These are phyloP conservation scores for Termitomyces eurrhizus DNA, from an alignment of 768 basidiomycete genomes.

Conservation along the genomic window DNA sequence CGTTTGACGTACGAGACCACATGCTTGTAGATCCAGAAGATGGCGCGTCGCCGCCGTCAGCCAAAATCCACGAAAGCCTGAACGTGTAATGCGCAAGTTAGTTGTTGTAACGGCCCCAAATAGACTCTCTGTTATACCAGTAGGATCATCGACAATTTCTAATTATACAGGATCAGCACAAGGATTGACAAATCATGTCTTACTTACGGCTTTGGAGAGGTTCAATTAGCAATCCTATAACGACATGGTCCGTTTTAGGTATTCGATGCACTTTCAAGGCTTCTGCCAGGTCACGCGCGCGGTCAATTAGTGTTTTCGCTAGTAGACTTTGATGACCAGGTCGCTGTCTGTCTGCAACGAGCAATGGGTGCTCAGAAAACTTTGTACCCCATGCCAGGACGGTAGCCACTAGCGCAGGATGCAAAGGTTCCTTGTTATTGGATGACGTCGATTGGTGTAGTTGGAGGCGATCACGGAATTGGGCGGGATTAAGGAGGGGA, in stretches of 20 bases:
- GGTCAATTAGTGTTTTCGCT: slow-evolving; percentile 72
- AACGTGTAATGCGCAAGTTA: slow-evolving; percentile 1
- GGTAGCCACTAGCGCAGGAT: slow-evolving; percentile 78
- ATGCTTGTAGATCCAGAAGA: slow-evolving; percentile 70
- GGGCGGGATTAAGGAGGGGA: slow-evolving; percentile 80
- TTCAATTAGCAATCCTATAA: slow-evolving; percentile 79
- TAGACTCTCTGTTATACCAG: slow-evolving; percentile 41
- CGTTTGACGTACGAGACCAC: slow-evolving; percentile 18
- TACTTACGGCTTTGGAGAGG: slow-evolving; percentile 83
- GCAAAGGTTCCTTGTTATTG: slow-evolving; percentile 42
- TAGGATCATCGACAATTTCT: slow-evolving; percentile 74
- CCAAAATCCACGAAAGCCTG: slow-evolving; percentile 88
- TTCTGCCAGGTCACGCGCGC: slow-evolving; percentile 85
- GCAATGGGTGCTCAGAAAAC: slow-evolving; percentile 87
- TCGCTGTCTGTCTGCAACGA: slow-evolving; percentile 72
- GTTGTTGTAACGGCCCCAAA: slow-evolving; percentile 4
- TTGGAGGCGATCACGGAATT: slow-evolving; percentile 72
- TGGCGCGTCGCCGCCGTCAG: slow-evolving; percentile 73
- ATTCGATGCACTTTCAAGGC: slow-evolving; percentile 82
- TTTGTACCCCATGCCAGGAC: slow-evolving; percentile 91
- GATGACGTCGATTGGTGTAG: slow-evolving; percentile 31
- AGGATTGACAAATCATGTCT: slow-evolving; percentile 7
- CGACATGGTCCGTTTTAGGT: slow-evolving; percentile 74
- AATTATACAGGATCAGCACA: slow-evolving; percentile 10
- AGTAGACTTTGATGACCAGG: slow-evolving; percentile 71